phyloP scores from a whole-genome alignment of 257 asterid genomes.

The Datura wrightii region DNA sequence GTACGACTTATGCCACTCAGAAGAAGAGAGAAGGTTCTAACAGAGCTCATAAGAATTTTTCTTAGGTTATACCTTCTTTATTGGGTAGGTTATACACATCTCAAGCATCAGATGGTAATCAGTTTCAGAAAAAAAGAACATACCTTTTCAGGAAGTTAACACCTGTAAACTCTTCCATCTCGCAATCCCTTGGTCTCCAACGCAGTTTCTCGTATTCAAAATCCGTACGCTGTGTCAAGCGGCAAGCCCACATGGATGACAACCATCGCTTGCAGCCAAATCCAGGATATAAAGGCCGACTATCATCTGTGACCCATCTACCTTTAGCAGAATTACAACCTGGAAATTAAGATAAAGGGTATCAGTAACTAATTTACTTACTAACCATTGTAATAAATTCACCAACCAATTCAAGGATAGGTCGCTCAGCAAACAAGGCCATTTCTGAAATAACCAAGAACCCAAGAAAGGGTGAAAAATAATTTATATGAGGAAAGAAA shows the following conservation, averaged over 20 bases:
- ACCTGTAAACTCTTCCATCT: slow-evolving; percentile 75
- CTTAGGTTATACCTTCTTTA: not conserved
- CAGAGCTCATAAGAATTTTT: not conserved
- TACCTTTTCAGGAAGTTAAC: slow-evolving; percentile 75
- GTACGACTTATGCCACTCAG: not conserved
- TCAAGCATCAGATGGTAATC: slow-evolving; percentile 8
- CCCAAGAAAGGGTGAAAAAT: not conserved
- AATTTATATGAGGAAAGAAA: not conserved
- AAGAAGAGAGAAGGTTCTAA: not conserved
- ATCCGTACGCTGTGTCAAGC: slow-evolving; percentile 82
- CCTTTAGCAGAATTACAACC: slow-evolving; percentile 82
- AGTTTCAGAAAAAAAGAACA: not conserved
- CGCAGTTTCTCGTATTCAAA: slow-evolving; percentile 84
- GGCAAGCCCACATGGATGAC: slow-evolving; percentile 98
- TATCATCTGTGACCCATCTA: slow-evolving; percentile 75
- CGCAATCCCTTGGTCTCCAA: slow-evolving; percentile 80
- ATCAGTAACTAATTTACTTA: not conserved
- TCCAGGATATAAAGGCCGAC: slow-evolving; percentile 83
- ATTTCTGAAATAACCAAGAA: not conserved
- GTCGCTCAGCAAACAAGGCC: not conserved
- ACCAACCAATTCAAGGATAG: slow-evolving; percentile 26
- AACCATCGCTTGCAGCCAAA: slow-evolving; percentile 88
- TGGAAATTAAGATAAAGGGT: slow-evolving; percentile 45
- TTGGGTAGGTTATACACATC: not conserved
- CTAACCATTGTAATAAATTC: not conserved